Evolutionary conservation across 805 yeast species (phyloP), one percentile per base, ranked within the genome.

Genomic region (Barnettozyma sucrosica): DNA sequence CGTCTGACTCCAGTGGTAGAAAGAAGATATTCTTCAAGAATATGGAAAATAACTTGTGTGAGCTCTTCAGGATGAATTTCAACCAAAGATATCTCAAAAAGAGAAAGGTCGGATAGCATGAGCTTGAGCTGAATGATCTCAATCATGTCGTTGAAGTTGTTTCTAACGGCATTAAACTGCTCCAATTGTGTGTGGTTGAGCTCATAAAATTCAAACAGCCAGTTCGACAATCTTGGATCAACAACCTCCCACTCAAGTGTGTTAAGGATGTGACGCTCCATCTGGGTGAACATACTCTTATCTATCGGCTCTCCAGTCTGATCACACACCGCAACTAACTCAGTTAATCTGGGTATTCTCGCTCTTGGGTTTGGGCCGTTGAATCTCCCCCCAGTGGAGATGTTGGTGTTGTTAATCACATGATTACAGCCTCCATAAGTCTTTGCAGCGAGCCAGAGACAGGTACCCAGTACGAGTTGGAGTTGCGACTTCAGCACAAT

Each of bases 381-480:
- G 61, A 72, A 80, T 55, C 83, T 70, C 9, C 85, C 85, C 36
- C 86, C 86, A 14, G 74, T 65, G 45, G 77, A 76, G 23, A 72
- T 64, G 7, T 67, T 65, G 2, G 70, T 62, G 49, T 73, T 69
- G 60, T 79, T 79, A 46, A 79, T 75, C 55, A 80, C 78, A 64
- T 81, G 88, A 55, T 79, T 80, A 64, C 83, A 81, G 34, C 88
- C 88, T 43, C 88, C 88, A 58, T 77, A 78, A n/a, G 82, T 74
- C 64, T 92, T 92, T 23, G 96, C 83, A 2, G 96, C 88, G 28
- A 92, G 76, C 97, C 98, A 92, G 32, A 92, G 69, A 51, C 96
- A 88, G 5, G 96, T 88, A 51, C 95, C 85, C 28, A 95, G 89
- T 10, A 92, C 92, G 46, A 92, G 74, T 66, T 90, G 97, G 51